A percentile compares a stretch with the other conserved stretches of the same genome.
phyloP scores from a whole-genome alignment of 2,329 filamentous ascomycete genomes.

The Trichoderma sp. region DNA sequence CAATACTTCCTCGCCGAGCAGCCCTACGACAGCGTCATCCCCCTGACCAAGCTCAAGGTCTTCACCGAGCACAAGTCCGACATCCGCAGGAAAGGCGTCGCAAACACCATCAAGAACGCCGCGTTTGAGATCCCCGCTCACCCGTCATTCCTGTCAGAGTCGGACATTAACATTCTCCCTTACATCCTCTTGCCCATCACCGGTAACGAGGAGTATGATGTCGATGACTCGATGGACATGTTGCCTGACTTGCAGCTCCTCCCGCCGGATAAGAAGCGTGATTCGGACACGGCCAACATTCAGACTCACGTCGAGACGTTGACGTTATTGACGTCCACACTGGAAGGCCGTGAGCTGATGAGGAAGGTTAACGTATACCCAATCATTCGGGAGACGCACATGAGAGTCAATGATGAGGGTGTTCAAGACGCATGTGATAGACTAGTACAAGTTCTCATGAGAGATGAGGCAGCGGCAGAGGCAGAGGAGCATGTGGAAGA shows the following conservation, averaged over 20 bases:
- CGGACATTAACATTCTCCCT: conserved; percentile 76
- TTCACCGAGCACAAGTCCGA: conserved; percentile 88
- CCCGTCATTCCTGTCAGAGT: conserved; percentile 63
- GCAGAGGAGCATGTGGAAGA: conserved; percentile 42
- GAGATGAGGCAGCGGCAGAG: conserved; percentile 61
- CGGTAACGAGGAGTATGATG: conserved; percentile 81
- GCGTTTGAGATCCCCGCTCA: conserved; percentile 79
- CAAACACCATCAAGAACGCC: conserved; percentile 90
- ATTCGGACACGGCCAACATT: conserved; percentile 71
- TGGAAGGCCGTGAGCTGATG: conserved; percentile 70
- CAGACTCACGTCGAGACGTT: conserved; percentile 88
- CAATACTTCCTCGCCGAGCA: conserved; percentile 72
- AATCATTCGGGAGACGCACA: conserved; percentile 80
- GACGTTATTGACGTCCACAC: conserved; percentile 75
- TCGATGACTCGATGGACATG: conserved; percentile 84
- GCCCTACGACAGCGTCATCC: conserved; percentile 77
- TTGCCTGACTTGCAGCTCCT: conserved; percentile 85
- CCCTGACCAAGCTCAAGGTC: conserved; percentile 85
- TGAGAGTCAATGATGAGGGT: conserved; percentile 70
- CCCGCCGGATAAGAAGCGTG: conserved; percentile 83
- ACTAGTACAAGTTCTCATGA: conserved; percentile 82
- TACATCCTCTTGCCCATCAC: conserved; percentile 87
- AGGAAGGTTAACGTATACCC: conserved; percentile 81
- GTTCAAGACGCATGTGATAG: conserved; percentile 84
- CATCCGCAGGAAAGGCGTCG: conserved; percentile 88